Conservation (phyloP, 192 early-diverging fungal genomes). For the Physocladia obscura region DNA sequence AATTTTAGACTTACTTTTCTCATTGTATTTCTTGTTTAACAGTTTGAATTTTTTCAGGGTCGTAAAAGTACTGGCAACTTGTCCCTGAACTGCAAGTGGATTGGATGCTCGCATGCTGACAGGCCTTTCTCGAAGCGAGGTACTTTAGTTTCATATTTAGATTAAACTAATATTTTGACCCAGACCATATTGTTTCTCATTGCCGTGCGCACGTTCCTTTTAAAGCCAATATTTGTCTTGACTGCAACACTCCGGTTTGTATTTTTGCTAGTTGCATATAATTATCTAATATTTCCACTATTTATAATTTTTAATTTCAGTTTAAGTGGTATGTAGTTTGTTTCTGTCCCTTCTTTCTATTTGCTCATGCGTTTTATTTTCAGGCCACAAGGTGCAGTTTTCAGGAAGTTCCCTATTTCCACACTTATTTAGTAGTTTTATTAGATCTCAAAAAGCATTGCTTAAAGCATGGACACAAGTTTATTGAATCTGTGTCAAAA, state of each 20-base stretch:
- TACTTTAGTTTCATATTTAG: neutral
- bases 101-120: conserved; percentile 17
- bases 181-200: conserved; percentile 31
- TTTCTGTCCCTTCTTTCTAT: neutral
- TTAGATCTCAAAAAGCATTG: conserved; percentile 27
- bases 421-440: neutral
- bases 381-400: neutral
- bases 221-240: conserved; percentile 78
- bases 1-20: conserved; percentile 50
- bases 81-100: conserved; percentile 71
- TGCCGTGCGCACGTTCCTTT: conserved; percentile 85
- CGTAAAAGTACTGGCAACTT: conserved; percentile 87
- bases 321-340: conserved; percentile 20
- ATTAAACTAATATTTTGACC: neutral
- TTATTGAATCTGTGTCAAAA: neutral
- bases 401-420: neutral
- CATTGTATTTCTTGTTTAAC: neutral
- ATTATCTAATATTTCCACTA: too few species aligned
- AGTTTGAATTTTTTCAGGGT: conserved; percentile 30
- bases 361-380: neutral
- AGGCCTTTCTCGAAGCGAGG: conserved; percentile 13
- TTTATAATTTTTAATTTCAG: too few species aligned
- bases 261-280: too few species aligned
- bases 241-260: conserved; percentile 8
- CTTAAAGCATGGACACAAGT: conserved; percentile 6